Percentiles rank a stretch among this genome's conserved stretches.
Evolutionary conservation across 148 eudicot species (phyloP).

Genomic region (Hydrangea macrophylla): DNA sequence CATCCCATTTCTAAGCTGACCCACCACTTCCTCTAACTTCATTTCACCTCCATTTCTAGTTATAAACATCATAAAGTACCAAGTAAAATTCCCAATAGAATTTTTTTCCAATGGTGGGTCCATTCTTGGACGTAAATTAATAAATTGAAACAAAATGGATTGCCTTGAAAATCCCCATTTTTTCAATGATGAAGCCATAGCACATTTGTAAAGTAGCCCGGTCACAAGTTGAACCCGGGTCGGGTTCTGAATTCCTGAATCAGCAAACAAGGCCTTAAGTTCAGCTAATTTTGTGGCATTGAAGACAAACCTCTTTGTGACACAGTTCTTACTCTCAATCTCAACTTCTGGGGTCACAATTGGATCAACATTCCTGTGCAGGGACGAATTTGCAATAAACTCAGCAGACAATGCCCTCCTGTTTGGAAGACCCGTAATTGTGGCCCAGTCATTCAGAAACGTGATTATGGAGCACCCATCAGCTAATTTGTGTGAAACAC

Average conservation of each 20-base stretch:
- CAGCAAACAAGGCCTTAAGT: constrained; percentile 4
- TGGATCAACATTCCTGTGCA: constrained; percentile 2
- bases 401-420: neutral
- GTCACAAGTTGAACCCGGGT: constrained; percentile 11
- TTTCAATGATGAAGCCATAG: neutral
- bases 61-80: neutral
- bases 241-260: neutral
- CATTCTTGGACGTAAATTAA: constrained; percentile 1
- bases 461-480: constrained; percentile 19
- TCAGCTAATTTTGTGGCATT: neutral
- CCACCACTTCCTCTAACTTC: constrained; percentile 1
- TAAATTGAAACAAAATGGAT: neutral
- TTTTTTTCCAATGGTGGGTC: neutral
- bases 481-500: constrained; percentile 28
- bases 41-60: neutral
- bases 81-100: constrained; percentile 7
- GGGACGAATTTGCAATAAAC: constrained; percentile 4
- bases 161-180: neutral
- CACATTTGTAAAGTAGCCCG: constrained; percentile 12
- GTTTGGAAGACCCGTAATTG: constrained; percentile 1
- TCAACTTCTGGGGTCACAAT: neutral
- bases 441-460: constrained; percentile 37
- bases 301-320: constrained; percentile 17
- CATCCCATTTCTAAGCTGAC: neutral
- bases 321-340: neutral